Conservation (phyloP, 768 basidiomycete species). For the Gautieria morchelliformis region DNA sequence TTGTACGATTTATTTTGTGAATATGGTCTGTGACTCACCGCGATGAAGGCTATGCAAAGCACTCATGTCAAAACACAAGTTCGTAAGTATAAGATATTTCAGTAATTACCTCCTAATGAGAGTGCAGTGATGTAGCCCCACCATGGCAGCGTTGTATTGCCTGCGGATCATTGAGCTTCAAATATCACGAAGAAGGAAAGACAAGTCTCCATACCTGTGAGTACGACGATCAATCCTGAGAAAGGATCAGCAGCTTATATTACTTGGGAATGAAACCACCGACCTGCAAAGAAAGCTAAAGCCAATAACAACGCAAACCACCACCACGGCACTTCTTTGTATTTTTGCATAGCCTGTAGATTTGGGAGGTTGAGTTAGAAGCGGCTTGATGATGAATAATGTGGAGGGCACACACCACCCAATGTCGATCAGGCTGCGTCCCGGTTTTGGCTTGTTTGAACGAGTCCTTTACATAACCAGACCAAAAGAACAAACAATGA, state of each 20-base stretch:
- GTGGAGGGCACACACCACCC: constrained; percentile 25
- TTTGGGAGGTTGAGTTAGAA: neutral
- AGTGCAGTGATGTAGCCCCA: constrained; percentile 54
- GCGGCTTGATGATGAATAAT: neutral
- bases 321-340: constrained; percentile 51
- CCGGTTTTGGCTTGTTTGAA: constrained; percentile 38
- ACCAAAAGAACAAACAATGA: constrained; percentile 50
- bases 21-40: neutral
- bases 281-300: constrained; percentile 48
- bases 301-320: constrained; percentile 45
- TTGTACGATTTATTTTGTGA: neutral
- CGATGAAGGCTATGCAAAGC: constrained; percentile 2
- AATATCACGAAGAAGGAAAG: neutral
- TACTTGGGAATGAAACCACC: constrained; percentile 4
- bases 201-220: constrained; percentile 13
- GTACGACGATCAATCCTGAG: constrained; percentile 43
- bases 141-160: constrained; percentile 52
- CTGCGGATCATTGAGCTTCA: constrained; percentile 13
- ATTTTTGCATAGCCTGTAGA: constrained; percentile 43
- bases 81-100: neutral
- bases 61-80: neutral
- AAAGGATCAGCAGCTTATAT: neutral
- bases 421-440: constrained; percentile 48
- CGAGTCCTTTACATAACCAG: constrained; percentile 36
- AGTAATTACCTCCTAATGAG: constrained; percentile 32